Conservation (phyloP, 768 basidiomycete genomes). For the Russula virescens region DNA sequence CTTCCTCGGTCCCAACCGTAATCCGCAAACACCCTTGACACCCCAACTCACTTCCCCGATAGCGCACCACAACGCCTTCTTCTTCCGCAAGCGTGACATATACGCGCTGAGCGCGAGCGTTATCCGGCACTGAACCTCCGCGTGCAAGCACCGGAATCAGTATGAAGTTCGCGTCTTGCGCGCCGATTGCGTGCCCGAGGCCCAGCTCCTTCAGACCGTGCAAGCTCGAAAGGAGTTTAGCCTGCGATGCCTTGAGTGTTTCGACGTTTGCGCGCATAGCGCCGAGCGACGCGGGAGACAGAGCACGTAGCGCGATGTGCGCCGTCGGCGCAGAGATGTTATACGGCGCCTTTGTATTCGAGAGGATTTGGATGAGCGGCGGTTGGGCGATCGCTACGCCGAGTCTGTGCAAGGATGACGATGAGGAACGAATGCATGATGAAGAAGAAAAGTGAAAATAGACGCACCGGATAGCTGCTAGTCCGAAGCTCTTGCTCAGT, state of each 20-base stretch:
- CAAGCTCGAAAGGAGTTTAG: conserved; percentile 47
- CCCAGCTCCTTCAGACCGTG: conserved; percentile 44
- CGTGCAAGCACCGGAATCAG: conserved; percentile 66
- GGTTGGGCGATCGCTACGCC: conserved; percentile 90
- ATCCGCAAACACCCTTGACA: conserved; percentile 85
- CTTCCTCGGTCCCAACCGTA: conserved; percentile 79
- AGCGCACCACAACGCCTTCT: conserved; percentile 85
- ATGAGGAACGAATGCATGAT: not conserved
- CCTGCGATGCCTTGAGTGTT: conserved; percentile 55
- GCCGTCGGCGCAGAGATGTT: conserved; percentile 92
- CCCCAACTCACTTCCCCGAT: conserved; percentile 78
- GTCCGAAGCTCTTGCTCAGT: conserved; percentile 90
- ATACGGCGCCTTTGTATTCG: conserved; percentile 97
- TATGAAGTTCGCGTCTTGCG: conserved; percentile 87
- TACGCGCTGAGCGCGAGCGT: conserved; percentile 50
- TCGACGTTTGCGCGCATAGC: conserved; percentile 61
- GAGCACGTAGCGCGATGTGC: conserved; percentile 69
- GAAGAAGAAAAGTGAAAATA: not conserved
- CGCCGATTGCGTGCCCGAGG: conserved; percentile 67
- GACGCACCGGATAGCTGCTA: conserved; percentile 87
- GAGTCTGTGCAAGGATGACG: conserved; percentile 43
- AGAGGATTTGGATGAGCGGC: conserved; percentile 81
- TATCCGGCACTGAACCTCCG: conserved; percentile 46
- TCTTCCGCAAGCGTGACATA: conserved; percentile 84
- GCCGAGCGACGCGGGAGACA: conserved; percentile 57